Evolutionary conservation across 495 filamentous ascomycete species (phyloP).

Genomic region (Lasiosphaeris hirsuta): DNA sequence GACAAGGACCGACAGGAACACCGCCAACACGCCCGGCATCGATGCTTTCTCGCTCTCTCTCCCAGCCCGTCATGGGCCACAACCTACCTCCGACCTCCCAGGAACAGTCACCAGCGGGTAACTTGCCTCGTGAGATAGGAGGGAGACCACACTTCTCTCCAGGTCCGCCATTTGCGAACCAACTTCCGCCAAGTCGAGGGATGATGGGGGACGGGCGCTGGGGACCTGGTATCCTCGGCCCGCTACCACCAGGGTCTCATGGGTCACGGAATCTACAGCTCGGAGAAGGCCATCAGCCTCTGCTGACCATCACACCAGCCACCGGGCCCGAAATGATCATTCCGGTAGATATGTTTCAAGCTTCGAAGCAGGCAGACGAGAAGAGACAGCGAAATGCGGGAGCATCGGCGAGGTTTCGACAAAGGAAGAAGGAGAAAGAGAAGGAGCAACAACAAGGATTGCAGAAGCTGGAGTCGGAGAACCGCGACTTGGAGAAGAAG

Average conservation of each 20-base stretch:
- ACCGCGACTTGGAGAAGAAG: slow-evolving; percentile 42
- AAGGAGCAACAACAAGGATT: slow-evolving; percentile 63
- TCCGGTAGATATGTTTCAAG: slow-evolving; percentile 72
- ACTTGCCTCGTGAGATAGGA: slow-evolving; percentile 21
- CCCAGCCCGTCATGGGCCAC: slow-evolving; percentile 38
- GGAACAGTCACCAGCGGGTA: slow-evolving; percentile 22
- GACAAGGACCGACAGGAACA: slow-evolving; percentile 28
- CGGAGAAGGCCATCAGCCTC: slow-evolving; percentile 41
- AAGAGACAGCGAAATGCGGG: slow-evolving; percentile 92
- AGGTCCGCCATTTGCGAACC: slow-evolving; percentile 24
- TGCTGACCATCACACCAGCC: slow-evolving; percentile 36
- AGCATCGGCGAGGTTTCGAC: slow-evolving; percentile 84
- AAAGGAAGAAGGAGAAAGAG: slow-evolving; percentile 86
- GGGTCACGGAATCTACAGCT: slow-evolving; percentile 30
- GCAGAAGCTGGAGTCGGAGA: slow-evolving; percentile 58
- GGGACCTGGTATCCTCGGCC: slow-evolving; percentile 18
- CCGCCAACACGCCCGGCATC: slow-evolving; percentile 33
- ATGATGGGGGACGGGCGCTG: slow-evolving; percentile 34
- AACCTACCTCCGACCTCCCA: slow-evolving; percentile 21
- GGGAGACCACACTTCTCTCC: slow-evolving; percentile 25
- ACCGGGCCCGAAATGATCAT: slow-evolving; percentile 54
- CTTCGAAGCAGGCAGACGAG: slow-evolving; percentile 81
- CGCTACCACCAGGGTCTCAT: slow-evolving; percentile 15
- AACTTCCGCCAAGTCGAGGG: slow-evolving; percentile 18
- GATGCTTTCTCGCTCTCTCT: slow-evolving; percentile 34